phyloP scores from a whole-genome alignment of 192 early-diverging fungal species.

The Chytriomyces sp. region DNA sequence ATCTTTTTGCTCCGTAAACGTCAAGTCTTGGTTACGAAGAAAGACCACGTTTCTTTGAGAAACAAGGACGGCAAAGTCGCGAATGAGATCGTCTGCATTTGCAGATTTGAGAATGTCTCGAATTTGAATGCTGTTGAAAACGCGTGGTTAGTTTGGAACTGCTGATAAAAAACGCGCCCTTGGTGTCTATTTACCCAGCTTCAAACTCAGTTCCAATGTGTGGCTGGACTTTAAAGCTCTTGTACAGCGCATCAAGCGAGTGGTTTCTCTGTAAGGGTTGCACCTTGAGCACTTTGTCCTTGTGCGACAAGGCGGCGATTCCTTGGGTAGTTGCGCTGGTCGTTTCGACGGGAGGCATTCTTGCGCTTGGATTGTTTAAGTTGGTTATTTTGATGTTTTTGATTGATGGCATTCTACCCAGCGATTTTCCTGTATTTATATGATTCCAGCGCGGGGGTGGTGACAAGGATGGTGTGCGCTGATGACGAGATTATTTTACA shows the following conservation, averaged over 20 bases:
- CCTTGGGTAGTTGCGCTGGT: background rate
- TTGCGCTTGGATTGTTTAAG: background rate
- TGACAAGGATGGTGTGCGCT: too few species aligned
- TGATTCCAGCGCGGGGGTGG: too few species aligned
- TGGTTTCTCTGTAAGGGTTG: conserved; percentile 31
- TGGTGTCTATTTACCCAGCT: conserved; percentile 35
- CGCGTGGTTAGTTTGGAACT: background rate
- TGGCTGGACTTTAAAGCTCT: conserved; percentile 61
- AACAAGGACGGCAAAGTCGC: conserved; percentile 66
- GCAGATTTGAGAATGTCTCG: conserved; percentile 41
- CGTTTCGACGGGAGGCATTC: background rate
- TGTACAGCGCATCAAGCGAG: conserved; percentile 53
- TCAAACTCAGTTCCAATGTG: conserved; percentile 72
- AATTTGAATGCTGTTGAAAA: conserved; percentile 40
- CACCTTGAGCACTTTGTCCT: background rate
- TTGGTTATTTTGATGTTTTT: too few species aligned
- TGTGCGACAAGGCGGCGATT: background rate
- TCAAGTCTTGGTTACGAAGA: conserved; percentile 70
- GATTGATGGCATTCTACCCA: too few species aligned
- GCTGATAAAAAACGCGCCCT: background rate
- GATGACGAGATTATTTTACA: too few species aligned
- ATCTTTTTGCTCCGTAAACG: conserved; percentile 59
- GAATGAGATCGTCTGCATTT: conserved; percentile 63
- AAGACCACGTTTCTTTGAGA: conserved; percentile 74
- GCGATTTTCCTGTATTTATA: too few species aligned